These are phyloP conservation scores for Coemansia sp. DNA, from an alignment of 192 early-diverging fungal genomes.

Conservation along the genomic window DNA sequence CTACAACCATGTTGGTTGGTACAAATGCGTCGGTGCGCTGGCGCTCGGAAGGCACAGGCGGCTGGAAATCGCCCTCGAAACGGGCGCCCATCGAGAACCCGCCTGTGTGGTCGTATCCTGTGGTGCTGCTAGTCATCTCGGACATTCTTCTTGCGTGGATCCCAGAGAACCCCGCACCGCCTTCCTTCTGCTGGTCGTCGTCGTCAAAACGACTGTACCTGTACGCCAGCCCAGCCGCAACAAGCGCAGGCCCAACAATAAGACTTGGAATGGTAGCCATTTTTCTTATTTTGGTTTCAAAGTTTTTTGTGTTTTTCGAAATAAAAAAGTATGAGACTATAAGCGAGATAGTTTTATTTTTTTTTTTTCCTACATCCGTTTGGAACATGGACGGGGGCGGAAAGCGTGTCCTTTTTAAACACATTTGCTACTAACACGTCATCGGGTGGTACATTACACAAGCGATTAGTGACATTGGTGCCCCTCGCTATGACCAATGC, in stretches of 20 bases:
- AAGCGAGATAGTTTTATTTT: too few relatives aligned
- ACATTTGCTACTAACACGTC: too few relatives aligned
- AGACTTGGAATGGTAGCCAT: conserved; percentile 43
- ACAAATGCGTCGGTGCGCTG: conserved; percentile 32
- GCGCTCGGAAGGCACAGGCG: conserved; percentile 12
- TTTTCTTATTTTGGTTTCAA: conserved; percentile 1
- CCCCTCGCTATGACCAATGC: too few relatives aligned
- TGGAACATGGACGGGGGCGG: too few relatives aligned
- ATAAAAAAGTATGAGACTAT: too few relatives aligned
- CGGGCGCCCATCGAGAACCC: neutral
- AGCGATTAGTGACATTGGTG: too few relatives aligned
- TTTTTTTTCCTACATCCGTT: too few relatives aligned
- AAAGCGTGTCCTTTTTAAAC: too few relatives aligned
- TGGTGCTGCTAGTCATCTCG: neutral
- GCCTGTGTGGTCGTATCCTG: neutral
- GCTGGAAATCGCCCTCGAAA: conserved; percentile 27
- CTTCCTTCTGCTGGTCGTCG: neutral
- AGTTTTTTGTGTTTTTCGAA: neutral
- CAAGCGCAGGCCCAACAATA: conserved; percentile 37
- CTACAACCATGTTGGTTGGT: conserved; percentile 28
- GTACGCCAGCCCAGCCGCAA: conserved; percentile 45
- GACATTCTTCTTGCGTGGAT: conserved; percentile 3
- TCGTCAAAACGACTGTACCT: conserved; percentile 14
- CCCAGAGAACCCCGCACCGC: neutral
- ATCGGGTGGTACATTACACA: too few relatives aligned